phyloP scores from a whole-genome alignment of 441 rosid species.

The Adansonia grandidieri region DNA sequence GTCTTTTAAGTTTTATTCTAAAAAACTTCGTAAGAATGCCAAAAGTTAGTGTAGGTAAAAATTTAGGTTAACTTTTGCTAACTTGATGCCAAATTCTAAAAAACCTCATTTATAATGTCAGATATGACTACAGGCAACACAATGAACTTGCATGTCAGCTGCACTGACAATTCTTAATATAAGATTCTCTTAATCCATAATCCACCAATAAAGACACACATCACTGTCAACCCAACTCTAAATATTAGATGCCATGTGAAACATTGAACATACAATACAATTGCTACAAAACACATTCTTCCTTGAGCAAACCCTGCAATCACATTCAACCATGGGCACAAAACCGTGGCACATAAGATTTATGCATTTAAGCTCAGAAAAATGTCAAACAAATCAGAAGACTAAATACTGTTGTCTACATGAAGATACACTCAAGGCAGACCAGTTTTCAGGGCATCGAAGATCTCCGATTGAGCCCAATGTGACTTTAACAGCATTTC shows the following conservation, averaged over 20 bases:
- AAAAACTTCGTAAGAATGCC: no score
- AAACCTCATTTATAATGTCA: conserved; percentile 96
- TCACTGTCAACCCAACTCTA: conserved; percentile 99
- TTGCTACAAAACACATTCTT: conserved; percentile 90
- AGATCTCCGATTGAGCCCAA: conserved; percentile 79
- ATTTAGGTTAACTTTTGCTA: no score
- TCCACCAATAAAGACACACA: conserved; percentile 98
- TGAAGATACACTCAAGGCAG: conserved; percentile 63
- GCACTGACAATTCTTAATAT: conserved; percentile 79
- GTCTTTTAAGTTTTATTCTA: no score
- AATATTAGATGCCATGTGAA: conserved; percentile 91
- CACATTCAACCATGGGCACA: conserved; percentile 93
- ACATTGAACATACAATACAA: conserved; percentile 88
- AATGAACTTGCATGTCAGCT: conserved; percentile 89
- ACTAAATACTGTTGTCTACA: conserved; percentile 51
- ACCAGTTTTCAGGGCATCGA: conserved; percentile 85
- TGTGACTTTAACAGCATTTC: conserved; percentile 68
- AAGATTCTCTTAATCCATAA: conserved; percentile 78
- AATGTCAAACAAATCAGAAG: conserved; percentile 84
- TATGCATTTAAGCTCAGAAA: conserved; percentile 76
- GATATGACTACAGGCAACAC: conserved; percentile 93
- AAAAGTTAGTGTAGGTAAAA: no score
- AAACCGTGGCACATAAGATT: conserved; percentile 67
- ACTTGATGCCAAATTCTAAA: conserved; percentile 59
- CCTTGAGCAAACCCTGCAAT: conserved; percentile 82